Base-by-base conservation (phyloP, 305 asterid species). In the Fraxinus ornus region DNA sequence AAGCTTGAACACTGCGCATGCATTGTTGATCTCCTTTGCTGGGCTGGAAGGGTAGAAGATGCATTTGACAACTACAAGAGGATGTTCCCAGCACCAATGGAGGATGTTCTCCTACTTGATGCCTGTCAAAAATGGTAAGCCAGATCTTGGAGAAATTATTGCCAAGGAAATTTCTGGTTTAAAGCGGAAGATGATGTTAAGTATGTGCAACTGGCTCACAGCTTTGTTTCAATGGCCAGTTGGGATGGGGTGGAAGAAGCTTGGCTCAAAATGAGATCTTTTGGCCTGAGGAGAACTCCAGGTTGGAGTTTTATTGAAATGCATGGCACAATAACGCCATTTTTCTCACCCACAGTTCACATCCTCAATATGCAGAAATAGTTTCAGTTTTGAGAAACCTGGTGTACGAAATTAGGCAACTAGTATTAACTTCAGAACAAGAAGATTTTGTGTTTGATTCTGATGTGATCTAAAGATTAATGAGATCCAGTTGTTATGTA, bases 301-400 rank as follows among this genome's bases (percentile, higher is more conserved):
- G 98, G 98, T 73, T 95, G 98, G 98, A 95, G 98, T 86, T 92
- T 80, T 77, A 87, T 95, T 5, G 97, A 93, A 82, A 83, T 92
- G 90, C 93, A 95, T 49, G 97, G 98, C 49, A 82, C 81, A 5
- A 86, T 92, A 17, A 86, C 91, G 64, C 88, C 95, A 0, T 95
- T 93, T 86, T 92, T 90, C 85, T 90, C 84, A 24, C 91, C 90
- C 97, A 95, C 37, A 85, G 88, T 83, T 85, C 91, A 19, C 98
- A 95, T 84, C 92, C 97, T 75, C 88, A 89, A 77, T 80, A 87
- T 83, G 94, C 87, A 32, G 88, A 91, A 21, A 89, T 92, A 68
- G 83, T 86, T 44, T 79, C 83, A 19, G 75, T 87, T 73, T 82
- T 93, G 91, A 86, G 79, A 80, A 86, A 75, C 78, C 82, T 94